Conservation (phyloP, 768 basidiomycete genomes). For the Kondoa subrosea region DNA sequence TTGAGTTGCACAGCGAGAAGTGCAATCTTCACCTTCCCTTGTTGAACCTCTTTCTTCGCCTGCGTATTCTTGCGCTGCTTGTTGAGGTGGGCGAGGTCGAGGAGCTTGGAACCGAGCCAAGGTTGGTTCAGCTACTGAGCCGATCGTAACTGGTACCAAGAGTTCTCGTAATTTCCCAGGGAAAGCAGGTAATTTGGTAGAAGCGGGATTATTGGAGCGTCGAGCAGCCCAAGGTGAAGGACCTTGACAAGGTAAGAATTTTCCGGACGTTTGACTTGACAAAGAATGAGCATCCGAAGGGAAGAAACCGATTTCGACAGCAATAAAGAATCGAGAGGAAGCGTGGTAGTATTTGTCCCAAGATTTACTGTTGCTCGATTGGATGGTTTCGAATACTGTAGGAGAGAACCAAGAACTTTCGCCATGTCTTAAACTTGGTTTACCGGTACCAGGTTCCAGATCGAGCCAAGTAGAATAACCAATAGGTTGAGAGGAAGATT, state of each 20-base stretch:
- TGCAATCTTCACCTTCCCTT: neutral
- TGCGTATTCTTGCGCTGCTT: neutral
- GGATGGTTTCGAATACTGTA: constrained; percentile 17
- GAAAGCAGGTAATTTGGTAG: constrained; percentile 16
- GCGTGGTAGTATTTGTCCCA: constrained; percentile 26
- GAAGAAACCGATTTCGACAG: constrained; percentile 27
- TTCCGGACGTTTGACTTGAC: constrained; percentile 6
- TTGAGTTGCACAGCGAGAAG: neutral
- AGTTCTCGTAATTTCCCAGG: constrained; percentile 29
- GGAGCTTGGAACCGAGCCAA: constrained; percentile 19
- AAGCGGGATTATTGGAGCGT: neutral
- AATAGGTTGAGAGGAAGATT: constrained; percentile 22
- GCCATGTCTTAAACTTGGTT: constrained; percentile 23
- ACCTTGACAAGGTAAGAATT: neutral
- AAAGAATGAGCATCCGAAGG: neutral
- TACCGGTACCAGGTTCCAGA: constrained; percentile 22
- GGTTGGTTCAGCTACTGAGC: constrained; percentile 27
- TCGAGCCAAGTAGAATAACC: constrained; percentile 27
- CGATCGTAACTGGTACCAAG: constrained; percentile 28
- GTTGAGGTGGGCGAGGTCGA: neutral
- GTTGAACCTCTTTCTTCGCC: constrained; percentile 3
- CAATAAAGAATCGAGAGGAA: constrained; percentile 27
- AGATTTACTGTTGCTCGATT: constrained; percentile 21
- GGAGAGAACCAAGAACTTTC: constrained; percentile 29
- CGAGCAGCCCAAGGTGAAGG: constrained; percentile 1